Evolutionary conservation across 306 rosid species (phyloP).

Genomic region (Pyrus pyrifolia): DNA sequence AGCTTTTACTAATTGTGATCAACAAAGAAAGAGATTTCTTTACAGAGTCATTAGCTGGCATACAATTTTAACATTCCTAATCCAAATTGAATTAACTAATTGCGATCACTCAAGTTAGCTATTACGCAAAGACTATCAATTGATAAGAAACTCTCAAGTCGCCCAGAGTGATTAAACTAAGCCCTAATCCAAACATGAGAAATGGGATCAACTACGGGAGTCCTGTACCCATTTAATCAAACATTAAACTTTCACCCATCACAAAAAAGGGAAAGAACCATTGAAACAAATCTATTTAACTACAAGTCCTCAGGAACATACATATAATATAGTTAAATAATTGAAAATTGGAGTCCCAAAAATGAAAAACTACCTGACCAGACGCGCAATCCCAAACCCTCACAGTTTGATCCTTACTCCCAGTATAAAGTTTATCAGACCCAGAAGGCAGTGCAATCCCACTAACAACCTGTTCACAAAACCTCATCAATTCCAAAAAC

Average conservation of each 20-base stretch:
- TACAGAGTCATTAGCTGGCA: neutral
- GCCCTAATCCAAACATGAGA: neutral
- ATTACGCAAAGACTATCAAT: neutral
- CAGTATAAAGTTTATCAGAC: slow-evolving; percentile 88
- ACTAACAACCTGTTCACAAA: slow-evolving; percentile 58
- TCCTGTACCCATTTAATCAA: neutral
- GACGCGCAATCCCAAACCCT: slow-evolving; percentile 94
- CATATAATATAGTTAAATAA: neutral
- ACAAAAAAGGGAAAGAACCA: neutral
- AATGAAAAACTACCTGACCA: slow-evolving; percentile 60
- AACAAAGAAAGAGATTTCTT: neutral
- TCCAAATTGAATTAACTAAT: too few species aligned
- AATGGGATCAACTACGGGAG: neutral
- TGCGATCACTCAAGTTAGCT: too few species aligned
- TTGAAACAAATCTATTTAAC: neutral
- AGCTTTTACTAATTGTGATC: neutral
- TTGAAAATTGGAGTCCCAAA: neutral
- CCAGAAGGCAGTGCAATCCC: slow-evolving; percentile 90
- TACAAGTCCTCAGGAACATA: neutral
- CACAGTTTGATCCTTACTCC: slow-evolving; percentile 80
- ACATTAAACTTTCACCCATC: neutral
- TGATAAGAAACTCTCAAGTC: neutral
- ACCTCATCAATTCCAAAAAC: slow-evolving; percentile 12
- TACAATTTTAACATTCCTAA: neutral
- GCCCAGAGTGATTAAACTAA: neutral